A percentile compares a stretch with the other conserved stretches of the same genome.
phyloP scores from a whole-genome alignment of 495 filamentous ascomycete genomes.

The Cryomyces antarcticus region DNA sequence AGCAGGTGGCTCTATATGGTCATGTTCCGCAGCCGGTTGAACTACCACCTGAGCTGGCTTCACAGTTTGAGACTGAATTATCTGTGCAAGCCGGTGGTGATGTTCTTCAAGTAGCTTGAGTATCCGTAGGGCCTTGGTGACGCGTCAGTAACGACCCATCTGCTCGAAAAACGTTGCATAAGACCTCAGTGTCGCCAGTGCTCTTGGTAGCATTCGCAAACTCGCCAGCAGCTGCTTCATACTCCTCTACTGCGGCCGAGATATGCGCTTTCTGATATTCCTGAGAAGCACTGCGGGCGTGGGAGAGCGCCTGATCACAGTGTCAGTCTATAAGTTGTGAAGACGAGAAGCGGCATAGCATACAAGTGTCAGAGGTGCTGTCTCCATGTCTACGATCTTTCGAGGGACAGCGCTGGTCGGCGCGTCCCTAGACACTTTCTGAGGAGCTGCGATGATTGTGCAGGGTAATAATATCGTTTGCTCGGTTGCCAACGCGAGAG shows the following conservation, averaged over 20 bases:
- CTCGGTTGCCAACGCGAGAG: no score
- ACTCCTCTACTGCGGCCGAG: slow-evolving; percentile 63
- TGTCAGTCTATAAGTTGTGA: no score
- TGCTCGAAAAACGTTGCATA: neutral
- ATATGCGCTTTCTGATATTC: slow-evolving; percentile 57
- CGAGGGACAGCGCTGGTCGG: no score
- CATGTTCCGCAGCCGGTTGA: neutral
- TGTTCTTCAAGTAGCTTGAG: slow-evolving; percentile 70
- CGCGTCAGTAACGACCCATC: slow-evolving; percentile 1
- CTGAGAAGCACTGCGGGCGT: slow-evolving; percentile 58
- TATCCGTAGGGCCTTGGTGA: slow-evolving; percentile 49
- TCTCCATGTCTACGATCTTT: slow-evolving; percentile 27
- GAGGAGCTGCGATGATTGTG: no score
- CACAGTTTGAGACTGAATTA: slow-evolving; percentile 34
- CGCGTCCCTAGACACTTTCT: no score
- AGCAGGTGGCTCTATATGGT: neutral
- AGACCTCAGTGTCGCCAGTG: slow-evolving; percentile 55
- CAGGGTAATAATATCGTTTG: no score
- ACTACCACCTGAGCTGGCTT: neutral
- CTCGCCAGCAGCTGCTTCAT: slow-evolving; percentile 74
- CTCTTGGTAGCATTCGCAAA: slow-evolving; percentile 63
- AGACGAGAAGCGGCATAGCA: neutral
- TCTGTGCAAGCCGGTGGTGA: slow-evolving; percentile 56
- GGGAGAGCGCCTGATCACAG: slow-evolving; percentile 52
- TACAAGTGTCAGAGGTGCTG: slow-evolving; percentile 38